Base-by-base conservation (phyloP, 768 basidiomycete species). In the Tylopilus sp. region DNA sequence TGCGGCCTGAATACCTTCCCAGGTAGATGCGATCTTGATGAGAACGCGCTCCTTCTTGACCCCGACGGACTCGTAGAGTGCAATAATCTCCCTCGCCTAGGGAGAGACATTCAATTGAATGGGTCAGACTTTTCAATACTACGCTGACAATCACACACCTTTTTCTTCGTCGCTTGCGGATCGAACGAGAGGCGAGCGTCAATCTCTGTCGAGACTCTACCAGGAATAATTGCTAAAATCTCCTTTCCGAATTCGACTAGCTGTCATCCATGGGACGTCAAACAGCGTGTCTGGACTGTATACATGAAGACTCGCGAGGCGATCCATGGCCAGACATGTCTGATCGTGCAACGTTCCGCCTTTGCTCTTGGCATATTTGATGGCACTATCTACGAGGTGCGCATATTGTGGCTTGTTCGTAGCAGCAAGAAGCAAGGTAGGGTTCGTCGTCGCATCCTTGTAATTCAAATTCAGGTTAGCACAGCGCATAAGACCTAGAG, bases 1-100 rank as follows among this genome's bases (percentile, higher is more conserved):
- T 33, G 97, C 97, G 54, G 97, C 97, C 74, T 99, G 96, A 76
- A 99, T 99, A 74, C 97, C 97, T 76, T 98, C 97, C 91, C 92
- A 99, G 43, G 95, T 95, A 34, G 97, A 96, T 28, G 96, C 97
- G 68, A 99, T 98, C 80, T 99, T 99, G 85, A 99, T 98, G 63
- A 99, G 79, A 57, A 99, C 78, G 57, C 97, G 92, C 40, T 98
- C 94, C 76, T 89, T 92, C 70, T 83, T 77, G 77, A 99, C 85
- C 58, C 97, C 97, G 58, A 94, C 71, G n/a, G 89, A 90, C 31
- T 94, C 82, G 79, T 99, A 99, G 55, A 98, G 86, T 31, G 85
- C 85, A 63, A 99, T 98, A 67, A 98, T 84, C 66, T 89, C 82
- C 72, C 82, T 87, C 31, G 89, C 88, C 83, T 85, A 53, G 25